A percentile compares a stretch with the other conserved stretches of the same genome.
Evolutionary conservation across 2,329 filamentous ascomycete species (phyloP).

Genomic region (Thermothelomyces thermophilus): DNA sequence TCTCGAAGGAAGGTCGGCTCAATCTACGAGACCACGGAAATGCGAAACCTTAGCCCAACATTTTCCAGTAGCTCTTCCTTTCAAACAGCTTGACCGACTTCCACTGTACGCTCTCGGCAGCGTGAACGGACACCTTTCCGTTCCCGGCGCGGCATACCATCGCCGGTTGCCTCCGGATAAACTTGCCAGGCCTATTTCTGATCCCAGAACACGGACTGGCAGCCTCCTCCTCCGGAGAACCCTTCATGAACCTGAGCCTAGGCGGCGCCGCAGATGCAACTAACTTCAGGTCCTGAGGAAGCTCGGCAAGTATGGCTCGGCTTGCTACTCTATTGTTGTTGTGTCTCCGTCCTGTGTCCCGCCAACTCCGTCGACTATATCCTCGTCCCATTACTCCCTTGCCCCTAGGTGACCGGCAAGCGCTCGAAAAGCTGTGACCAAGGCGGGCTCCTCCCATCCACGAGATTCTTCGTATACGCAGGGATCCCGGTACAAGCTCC

Average conservation of each 20-base stretch:
- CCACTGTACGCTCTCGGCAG: not conserved
- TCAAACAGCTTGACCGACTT: not conserved
- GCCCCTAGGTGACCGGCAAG: not conserved
- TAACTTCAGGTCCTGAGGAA: not conserved
- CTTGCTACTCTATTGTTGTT: not conserved
- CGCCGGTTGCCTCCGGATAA: not conserved
- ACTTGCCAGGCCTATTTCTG: slow-evolving; percentile 1
- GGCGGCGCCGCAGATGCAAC: not conserved
- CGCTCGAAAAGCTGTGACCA: slow-evolving; percentile 1
- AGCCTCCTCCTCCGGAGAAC: not conserved
- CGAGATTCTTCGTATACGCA: not conserved
- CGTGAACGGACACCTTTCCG: slow-evolving; percentile 2
- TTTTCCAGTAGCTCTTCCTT: not conserved
- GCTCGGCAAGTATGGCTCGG: not conserved
- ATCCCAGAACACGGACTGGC: not conserved
- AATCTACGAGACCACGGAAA: not conserved
- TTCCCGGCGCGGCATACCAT: slow-evolving; percentile 3
- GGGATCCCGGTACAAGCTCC: not conserved
- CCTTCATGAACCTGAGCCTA: not conserved
- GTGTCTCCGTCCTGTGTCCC: not conserved
- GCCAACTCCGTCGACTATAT: not conserved
- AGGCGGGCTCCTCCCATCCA: slow-evolving; percentile 1
- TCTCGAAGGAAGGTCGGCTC: not conserved
- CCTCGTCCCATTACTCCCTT: not conserved
- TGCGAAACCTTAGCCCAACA: not conserved